Evolutionary conservation across 176 grass and related monocot species (phyloP).

Genomic region (Ensete ventricosum): DNA sequence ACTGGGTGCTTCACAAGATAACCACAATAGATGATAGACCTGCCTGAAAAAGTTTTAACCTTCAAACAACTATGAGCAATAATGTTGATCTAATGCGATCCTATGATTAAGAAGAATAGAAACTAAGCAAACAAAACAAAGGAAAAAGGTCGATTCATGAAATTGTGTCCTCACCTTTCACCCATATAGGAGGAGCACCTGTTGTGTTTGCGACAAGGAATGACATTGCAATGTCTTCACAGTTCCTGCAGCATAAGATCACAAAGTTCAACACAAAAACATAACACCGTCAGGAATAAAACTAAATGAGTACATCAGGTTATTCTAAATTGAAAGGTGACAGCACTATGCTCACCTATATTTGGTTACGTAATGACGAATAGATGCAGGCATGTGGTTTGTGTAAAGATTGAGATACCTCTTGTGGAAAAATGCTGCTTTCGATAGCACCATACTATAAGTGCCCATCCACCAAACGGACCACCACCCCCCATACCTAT

Average conservation of each 20-base stretch:
- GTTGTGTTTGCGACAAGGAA: constrained; percentile 90
- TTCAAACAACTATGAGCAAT: no score
- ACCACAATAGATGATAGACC: not conserved
- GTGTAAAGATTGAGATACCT: constrained; percentile 68
- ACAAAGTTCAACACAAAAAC: not conserved
- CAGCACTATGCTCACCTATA: constrained; percentile 34
- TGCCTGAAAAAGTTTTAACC: not conserved
- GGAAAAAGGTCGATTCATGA: not conserved
- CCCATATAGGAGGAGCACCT: constrained; percentile 86
- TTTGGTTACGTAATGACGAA: constrained; percentile 58
- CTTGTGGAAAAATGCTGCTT: constrained; percentile 73
- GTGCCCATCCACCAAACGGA: constrained; percentile 94
- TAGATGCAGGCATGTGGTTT: constrained; percentile 42
- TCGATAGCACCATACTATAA: constrained; percentile 92
- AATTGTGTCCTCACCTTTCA: constrained; percentile 57
- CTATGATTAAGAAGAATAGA: no score
- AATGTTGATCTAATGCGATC: no score
- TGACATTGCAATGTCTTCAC: constrained; percentile 96
- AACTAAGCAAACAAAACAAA: not conserved
- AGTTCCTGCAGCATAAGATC: constrained; percentile 46
- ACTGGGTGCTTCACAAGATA: no score
- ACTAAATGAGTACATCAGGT: no score
- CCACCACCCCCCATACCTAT: constrained; percentile 76
- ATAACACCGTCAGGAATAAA: not conserved
- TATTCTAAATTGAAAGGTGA: no score